phyloP scores from a whole-genome alignment of 148 eudicot genomes.

The Chenopodium formosanum region DNA sequence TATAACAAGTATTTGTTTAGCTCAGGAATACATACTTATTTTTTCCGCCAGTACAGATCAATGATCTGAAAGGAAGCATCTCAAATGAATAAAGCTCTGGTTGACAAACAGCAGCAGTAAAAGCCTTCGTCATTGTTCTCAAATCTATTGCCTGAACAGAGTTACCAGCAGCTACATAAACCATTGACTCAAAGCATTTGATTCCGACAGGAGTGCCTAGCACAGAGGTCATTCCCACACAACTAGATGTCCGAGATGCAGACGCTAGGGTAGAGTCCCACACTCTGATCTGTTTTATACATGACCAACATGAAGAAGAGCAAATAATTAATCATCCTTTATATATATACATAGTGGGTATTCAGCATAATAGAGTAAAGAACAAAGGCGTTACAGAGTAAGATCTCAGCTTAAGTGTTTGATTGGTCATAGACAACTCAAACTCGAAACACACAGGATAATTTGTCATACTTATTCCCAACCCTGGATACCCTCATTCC shows the following conservation, averaged over 20 bases:
- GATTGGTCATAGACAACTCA: neutral
- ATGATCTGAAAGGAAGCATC: conserved; percentile 58
- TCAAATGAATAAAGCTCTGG: conserved; percentile 51
- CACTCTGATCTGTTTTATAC: conserved; percentile 47
- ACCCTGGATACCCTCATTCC: neutral
- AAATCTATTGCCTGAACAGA: conserved; percentile 62
- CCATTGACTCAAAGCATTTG: conserved; percentile 69
- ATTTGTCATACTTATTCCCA: neutral
- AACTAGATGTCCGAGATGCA: conserved; percentile 57
- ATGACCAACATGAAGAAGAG: neutral
- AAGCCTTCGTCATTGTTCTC: conserved; percentile 63
- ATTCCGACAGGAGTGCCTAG: conserved; percentile 55
- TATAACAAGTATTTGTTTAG: neutral
- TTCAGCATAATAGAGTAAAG: neutral
- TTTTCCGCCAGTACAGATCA: conserved; percentile 61
- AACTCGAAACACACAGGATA: neutral
- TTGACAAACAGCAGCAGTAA: conserved; percentile 33
- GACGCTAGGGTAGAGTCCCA: conserved; percentile 70
- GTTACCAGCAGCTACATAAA: conserved; percentile 62
- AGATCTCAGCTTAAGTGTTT: neutral
- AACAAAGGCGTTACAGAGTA: too few relatives aligned
- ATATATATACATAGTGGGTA: neutral
- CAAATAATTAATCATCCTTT: neutral
- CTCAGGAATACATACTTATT: conserved; percentile 38
- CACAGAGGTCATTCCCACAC: conserved; percentile 57